phyloP scores from a whole-genome alignment of 176 grass and related monocot species.

The Carex kokanica region DNA sequence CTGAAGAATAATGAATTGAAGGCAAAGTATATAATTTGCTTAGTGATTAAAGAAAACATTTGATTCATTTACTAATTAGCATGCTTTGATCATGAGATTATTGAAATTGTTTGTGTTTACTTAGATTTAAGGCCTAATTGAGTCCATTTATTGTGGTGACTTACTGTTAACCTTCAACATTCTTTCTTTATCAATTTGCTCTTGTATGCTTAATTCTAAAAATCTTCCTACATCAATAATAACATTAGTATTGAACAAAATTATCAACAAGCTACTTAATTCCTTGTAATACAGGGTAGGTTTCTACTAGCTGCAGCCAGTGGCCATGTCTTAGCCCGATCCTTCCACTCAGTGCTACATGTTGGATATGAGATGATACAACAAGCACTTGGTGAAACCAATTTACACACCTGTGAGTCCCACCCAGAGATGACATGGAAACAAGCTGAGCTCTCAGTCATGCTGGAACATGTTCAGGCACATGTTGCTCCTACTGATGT shows the following conservation, averaged over 20 bases:
- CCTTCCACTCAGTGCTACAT: slow-evolving; percentile 95
- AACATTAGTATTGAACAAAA: background rate
- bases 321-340: slow-evolving; percentile 80
- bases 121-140: slow-evolving; percentile 18
- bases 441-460: slow-evolving; percentile 62
- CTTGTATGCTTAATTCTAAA: slow-evolving; percentile 12
- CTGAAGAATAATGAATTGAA: background rate
- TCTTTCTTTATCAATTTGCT: slow-evolving; percentile 2
- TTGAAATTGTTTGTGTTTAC: background rate
- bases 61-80: background rate
- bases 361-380: slow-evolving; percentile 94
- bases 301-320: slow-evolving; percentile 97
- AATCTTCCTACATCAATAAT: background rate
- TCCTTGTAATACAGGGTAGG: slow-evolving; percentile 62
- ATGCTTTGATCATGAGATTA: background rate
- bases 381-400: slow-evolving; percentile 76
- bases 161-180: background rate
- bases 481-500: slow-evolving; percentile 99
- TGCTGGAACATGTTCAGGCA: slow-evolving; percentile 98
- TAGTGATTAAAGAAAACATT: slow-evolving; percentile 1
- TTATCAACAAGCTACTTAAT: slow-evolving; percentile 1
- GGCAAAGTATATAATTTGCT: background rate
- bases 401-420: slow-evolving; percentile 58
- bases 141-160: background rate
- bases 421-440: slow-evolving; percentile 99